phyloP scores from a whole-genome alignment of 2,329 filamentous ascomycete genomes.

The Orbilia ellipsospora region DNA sequence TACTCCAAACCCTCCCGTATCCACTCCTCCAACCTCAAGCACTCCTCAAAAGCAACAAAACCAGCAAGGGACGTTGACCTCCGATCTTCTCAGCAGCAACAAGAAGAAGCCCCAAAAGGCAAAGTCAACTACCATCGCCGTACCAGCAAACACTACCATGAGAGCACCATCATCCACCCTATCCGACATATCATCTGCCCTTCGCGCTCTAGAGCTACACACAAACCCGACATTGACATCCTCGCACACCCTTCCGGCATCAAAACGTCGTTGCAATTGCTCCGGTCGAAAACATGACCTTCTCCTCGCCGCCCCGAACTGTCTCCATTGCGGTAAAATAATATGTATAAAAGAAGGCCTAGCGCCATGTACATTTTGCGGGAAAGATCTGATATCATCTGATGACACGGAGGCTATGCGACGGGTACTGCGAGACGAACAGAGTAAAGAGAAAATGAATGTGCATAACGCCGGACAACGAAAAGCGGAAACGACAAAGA shows the following conservation, averaged over 20 bases:
- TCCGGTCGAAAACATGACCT: slow-evolving; percentile 88
- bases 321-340: slow-evolving; percentile 90
- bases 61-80: slow-evolving; percentile 77
- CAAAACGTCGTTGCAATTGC: slow-evolving; percentile 81
- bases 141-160: slow-evolving; percentile 83
- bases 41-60: slow-evolving; percentile 67
- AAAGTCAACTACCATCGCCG: slow-evolving; percentile 63
- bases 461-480: slow-evolving; percentile 78
- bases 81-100: slow-evolving; percentile 74
- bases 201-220: slow-evolving; percentile 87
- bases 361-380: slow-evolving; percentile 93
- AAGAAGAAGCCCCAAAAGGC: slow-evolving; percentile 71
- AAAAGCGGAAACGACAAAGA: slow-evolving; percentile 67
- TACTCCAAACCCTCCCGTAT: slow-evolving; percentile 37
- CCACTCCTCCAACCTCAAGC: slow-evolving; percentile 40
- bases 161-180: slow-evolving; percentile 80
- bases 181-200: slow-evolving; percentile 79
- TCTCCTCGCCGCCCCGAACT: slow-evolving; percentile 91
- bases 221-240: slow-evolving; percentile 80
- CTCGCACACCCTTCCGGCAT: slow-evolving; percentile 54
- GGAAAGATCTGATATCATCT: slow-evolving; percentile 75
- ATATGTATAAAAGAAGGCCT: slow-evolving; percentile 94
- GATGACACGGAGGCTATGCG: slow-evolving; percentile 88
- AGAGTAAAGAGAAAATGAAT: slow-evolving; percentile 86
- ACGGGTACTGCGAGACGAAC: slow-evolving; percentile 81